Percentiles rank a stretch among this genome's conserved stretches.
phyloP scores from a whole-genome alignment of 164 flowering plant species.

The Magnolia changhungtana region DNA sequence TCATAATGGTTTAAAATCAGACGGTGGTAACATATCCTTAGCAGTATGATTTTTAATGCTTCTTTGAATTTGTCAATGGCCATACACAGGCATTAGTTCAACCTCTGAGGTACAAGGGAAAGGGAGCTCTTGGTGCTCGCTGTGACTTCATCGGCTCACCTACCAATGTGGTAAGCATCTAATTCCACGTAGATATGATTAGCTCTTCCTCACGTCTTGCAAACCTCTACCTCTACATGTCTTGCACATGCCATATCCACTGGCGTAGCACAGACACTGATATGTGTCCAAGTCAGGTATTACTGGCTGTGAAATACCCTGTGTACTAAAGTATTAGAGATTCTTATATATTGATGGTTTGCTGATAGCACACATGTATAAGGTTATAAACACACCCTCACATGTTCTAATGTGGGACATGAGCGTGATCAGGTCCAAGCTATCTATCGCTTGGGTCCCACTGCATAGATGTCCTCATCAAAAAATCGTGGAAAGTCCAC shows the following conservation, averaged over 20 bases:
- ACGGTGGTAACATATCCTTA: no score
- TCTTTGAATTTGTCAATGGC: not conserved
- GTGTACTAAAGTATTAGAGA: no score
- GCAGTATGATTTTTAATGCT: not conserved
- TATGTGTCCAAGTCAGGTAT: not conserved
- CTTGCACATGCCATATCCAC: no score
- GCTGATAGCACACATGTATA: not conserved
- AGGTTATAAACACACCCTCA: not conserved
- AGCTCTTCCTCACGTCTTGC: not conserved
- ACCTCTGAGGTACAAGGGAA: conserved; percentile 53
- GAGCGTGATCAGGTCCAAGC: not conserved
- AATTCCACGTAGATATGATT: not conserved
- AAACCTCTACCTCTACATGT: no score
- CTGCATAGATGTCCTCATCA: no score
- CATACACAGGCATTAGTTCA: conserved; percentile 32
- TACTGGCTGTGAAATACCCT: not conserved
- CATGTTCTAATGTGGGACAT: not conserved
- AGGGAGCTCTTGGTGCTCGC: conserved; percentile 69
- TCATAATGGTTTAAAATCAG: no score
- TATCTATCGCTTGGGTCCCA: no score
- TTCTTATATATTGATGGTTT: no score
- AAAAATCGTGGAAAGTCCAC: no score
- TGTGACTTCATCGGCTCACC: conserved; percentile 83
- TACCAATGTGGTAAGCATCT: conserved; percentile 64
- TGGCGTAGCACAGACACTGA: no score